phyloP scores from a whole-genome alignment of 306 rosid species.

The Sophora flavescens region DNA sequence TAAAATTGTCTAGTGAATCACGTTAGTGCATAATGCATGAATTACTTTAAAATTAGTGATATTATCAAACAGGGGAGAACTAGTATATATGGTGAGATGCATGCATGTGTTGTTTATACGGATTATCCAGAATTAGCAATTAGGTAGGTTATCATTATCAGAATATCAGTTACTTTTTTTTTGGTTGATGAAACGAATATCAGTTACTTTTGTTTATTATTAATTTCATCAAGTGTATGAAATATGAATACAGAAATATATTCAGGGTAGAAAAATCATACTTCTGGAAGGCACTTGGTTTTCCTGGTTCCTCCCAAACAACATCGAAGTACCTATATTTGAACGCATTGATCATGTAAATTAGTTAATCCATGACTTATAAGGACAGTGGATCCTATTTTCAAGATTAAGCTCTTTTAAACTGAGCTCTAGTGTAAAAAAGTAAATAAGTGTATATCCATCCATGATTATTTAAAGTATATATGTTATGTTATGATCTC shows the following conservation, averaged over 20 bases:
- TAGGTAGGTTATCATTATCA: neutral
- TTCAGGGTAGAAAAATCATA: neutral
- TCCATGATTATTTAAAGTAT: too few relatives aligned
- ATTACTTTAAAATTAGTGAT: neutral
- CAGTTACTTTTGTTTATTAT: neutral
- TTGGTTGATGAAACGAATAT: too few relatives aligned
- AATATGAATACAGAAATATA: neutral
- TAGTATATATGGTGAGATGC: neutral
- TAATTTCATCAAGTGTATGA: neutral
- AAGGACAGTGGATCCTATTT: neutral
- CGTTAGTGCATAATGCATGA: neutral
- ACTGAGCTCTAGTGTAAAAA: too few relatives aligned
- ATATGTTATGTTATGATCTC: too few relatives aligned
- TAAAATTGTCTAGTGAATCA: neutral
- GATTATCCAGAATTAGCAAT: neutral
- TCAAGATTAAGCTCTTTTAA: too few relatives aligned
- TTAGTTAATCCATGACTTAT: neutral
- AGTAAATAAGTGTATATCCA: too few relatives aligned
- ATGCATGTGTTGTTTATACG: neutral
- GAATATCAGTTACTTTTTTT: neutral
- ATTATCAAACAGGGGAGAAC: neutral
- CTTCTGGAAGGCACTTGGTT: constrained; percentile 29
- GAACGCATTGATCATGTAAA: neutral
- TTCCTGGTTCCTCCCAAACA: constrained; percentile 51
- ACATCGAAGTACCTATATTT: constrained; percentile 71